Evolutionary conservation across 352 stramenopile species (phyloP).

Genomic region (Phytopythium vexans): DNA sequence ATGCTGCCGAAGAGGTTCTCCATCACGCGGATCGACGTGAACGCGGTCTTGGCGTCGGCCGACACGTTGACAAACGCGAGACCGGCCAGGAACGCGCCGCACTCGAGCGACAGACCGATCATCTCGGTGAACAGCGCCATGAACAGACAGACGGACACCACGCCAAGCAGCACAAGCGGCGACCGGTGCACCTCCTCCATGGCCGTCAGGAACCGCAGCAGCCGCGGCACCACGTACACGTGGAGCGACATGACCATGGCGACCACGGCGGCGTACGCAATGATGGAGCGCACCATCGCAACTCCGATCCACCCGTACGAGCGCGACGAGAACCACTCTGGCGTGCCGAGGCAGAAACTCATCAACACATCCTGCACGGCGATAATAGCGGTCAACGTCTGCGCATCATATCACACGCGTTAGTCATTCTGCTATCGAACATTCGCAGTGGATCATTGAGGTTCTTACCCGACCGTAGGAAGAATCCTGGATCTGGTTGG

Average conservation of each 20-base stretch:
- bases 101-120: slow-evolving; percentile 81
- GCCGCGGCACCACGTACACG: slow-evolving; percentile 58
- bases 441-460: background rate
- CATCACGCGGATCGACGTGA: slow-evolving; percentile 84
- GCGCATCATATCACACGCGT: background rate
- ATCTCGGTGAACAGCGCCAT: slow-evolving; percentile 84
- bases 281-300: slow-evolving; percentile 59
- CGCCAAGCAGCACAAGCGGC: slow-evolving; percentile 71
- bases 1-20: slow-evolving; percentile 88
- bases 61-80: slow-evolving; percentile 78
- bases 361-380: slow-evolving; percentile 83
- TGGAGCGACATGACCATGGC: slow-evolving; percentile 67
- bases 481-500: slow-evolving; percentile 78
- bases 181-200: slow-evolving; percentile 85
- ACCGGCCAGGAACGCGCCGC: slow-evolving; percentile 77
- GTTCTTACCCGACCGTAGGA: slow-evolving; percentile 65
- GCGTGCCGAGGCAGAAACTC: slow-evolving; percentile 82
- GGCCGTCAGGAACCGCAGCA: slow-evolving; percentile 66
- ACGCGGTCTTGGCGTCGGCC: slow-evolving; percentile 56
- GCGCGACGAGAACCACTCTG: slow-evolving; percentile 80
- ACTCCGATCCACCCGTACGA: slow-evolving; percentile 72
- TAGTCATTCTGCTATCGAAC: background rate
- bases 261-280: slow-evolving; percentile 73
- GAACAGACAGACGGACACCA: slow-evolving; percentile 82
- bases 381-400: slow-evolving; percentile 85